Conservation (phyloP, 2,329 filamentous ascomycete species). For the Didymella pinodella region DNA sequence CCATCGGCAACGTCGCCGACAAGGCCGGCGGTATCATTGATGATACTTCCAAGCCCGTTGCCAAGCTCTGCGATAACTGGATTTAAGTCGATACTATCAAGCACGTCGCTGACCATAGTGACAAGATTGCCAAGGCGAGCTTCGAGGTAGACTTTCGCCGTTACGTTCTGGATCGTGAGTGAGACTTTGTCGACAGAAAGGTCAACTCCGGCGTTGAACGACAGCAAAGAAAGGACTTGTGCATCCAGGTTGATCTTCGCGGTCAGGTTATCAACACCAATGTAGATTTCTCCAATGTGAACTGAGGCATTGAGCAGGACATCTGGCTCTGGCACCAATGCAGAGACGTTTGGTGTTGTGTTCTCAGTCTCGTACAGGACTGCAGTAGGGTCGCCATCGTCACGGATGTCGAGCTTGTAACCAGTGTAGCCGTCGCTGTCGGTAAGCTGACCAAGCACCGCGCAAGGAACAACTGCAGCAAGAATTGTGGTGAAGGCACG, state of each 20-base stretch:
- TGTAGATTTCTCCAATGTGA: slow-evolving; percentile 65
- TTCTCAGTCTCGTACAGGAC: slow-evolving; percentile 63
- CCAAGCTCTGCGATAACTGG: slow-evolving; percentile 66
- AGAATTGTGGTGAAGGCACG: slow-evolving; percentile 36
- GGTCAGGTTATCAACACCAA: slow-evolving; percentile 66
- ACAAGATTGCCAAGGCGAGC: slow-evolving; percentile 68
- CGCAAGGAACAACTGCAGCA: slow-evolving; percentile 45
- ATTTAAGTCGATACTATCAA: slow-evolving; percentile 67
- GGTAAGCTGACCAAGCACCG: slow-evolving; percentile 42
- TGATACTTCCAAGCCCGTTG: slow-evolving; percentile 58
- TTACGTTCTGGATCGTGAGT: slow-evolving; percentile 66
- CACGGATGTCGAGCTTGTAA: slow-evolving; percentile 59
- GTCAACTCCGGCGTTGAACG: slow-evolving; percentile 69
- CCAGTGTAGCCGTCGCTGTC: slow-evolving; percentile 62
- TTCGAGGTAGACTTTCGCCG: slow-evolving; percentile 66
- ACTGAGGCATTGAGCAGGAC: slow-evolving; percentile 68
- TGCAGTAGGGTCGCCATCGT: slow-evolving; percentile 60
- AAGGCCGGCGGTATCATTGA: slow-evolving; percentile 51
- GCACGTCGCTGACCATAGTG: slow-evolving; percentile 65
- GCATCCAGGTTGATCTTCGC: slow-evolving; percentile 68
- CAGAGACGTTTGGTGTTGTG: slow-evolving; percentile 54
- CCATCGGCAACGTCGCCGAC: slow-evolving; percentile 37
- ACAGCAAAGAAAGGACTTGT: slow-evolving; percentile 65
- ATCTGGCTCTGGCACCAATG: slow-evolving; percentile 60
- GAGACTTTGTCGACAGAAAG: slow-evolving; percentile 65